A percentile compares a stretch with the other conserved stretches of the same genome.
Conservation (phyloP, 228 moss, liverwort and hornwort species). For the Sphagnum fallax region DNA sequence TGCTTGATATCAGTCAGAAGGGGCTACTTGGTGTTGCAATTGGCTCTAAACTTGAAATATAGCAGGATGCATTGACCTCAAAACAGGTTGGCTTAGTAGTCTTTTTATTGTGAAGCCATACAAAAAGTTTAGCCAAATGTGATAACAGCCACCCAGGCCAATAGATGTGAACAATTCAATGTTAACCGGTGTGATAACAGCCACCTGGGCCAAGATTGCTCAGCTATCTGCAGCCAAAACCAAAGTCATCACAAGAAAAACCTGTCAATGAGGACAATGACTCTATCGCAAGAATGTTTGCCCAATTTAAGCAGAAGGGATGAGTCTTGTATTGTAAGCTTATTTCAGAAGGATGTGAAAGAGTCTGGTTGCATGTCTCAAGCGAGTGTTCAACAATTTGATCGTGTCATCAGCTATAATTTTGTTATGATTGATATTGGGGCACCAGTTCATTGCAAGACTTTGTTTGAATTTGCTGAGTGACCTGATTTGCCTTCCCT, state of each 20-base stretch:
- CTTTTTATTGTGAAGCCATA: too few relatives aligned
- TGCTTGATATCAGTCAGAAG: constrained; percentile 72
- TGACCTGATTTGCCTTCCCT: too few relatives aligned
- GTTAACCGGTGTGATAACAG: constrained; percentile 56
- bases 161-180: too few relatives aligned
- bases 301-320: constrained; percentile 60
- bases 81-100: constrained; percentile 46
- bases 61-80: constrained; percentile 67
- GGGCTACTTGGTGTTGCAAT: constrained; percentile 73
- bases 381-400: too few relatives aligned
- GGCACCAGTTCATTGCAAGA: too few relatives aligned
- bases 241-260: constrained; percentile 4
- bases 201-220: constrained; percentile 59
- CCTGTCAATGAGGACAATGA: constrained; percentile 2
- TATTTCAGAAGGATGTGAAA: too few relatives aligned
- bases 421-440: too few relatives aligned
- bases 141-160: too few relatives aligned
- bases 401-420: too few relatives aligned
- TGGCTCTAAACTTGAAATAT: constrained; percentile 88
- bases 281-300: constrained; percentile 57
- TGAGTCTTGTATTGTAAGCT: not conserved
- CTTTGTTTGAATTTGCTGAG: too few relatives aligned
- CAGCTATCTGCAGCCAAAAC: constrained; percentile 36
- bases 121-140: too few relatives aligned
- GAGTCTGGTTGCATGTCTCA: too few relatives aligned